Percentiles rank a stretch among this genome's conserved stretches.
Evolutionary conservation across 208 protist species (phyloP).

Genomic region (Wallacemonas sp.): DNA sequence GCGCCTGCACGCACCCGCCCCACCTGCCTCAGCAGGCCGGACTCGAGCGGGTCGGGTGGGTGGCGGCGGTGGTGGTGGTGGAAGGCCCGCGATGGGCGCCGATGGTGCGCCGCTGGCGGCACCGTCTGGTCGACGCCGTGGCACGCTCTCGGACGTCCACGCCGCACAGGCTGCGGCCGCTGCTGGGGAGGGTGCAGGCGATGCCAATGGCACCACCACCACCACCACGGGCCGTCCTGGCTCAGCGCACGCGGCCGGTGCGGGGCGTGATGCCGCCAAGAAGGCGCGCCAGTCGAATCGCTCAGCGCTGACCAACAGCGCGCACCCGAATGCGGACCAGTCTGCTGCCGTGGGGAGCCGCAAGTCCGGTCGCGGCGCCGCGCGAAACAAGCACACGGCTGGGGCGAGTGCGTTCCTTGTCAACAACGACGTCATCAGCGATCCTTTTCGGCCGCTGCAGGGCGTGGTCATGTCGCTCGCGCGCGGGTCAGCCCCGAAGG

Average conservation of each 20-base stretch:
- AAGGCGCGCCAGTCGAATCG: background rate
- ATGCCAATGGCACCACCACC: background rate
- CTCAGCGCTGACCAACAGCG: background rate
- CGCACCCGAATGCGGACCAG: no score
- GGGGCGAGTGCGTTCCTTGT: slow-evolving; percentile 22
- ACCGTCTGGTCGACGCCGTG: background rate
- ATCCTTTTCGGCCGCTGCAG: slow-evolving; percentile 12
- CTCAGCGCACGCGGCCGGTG: background rate
- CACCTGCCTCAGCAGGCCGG: background rate
- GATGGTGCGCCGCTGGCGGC: background rate
- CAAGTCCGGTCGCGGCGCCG: background rate
- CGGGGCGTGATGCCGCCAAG: slow-evolving; percentile 1
- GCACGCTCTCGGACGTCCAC: slow-evolving; percentile 5
- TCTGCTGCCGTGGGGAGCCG: no score
- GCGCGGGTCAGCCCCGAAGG: background rate
- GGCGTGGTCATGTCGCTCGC: slow-evolving; percentile 1
- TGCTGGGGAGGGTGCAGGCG: background rate
- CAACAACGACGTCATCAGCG: slow-evolving; percentile 1
- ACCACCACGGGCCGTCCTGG: background rate
- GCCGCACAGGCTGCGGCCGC: background rate
- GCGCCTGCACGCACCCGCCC: background rate
- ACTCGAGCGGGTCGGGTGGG: no score
- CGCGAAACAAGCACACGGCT: background rate
- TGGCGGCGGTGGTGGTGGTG: background rate
- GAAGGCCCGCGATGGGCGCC: background rate